phyloP scores from a whole-genome alignment of 176 grass and related monocot genomes.

The Saccharum officinarum region DNA sequence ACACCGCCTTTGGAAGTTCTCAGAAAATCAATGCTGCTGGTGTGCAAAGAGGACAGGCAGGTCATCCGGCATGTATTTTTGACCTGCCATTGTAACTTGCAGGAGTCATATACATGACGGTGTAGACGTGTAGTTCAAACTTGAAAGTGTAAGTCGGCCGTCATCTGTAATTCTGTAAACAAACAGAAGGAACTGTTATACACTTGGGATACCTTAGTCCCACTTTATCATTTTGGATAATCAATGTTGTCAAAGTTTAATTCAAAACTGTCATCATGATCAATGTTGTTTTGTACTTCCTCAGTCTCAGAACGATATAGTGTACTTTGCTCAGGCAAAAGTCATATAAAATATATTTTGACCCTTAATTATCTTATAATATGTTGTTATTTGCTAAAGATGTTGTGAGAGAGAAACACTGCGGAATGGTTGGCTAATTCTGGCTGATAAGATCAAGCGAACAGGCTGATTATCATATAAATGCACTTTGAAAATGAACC shows the following conservation, averaged over 20 bases:
- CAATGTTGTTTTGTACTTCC: background rate
- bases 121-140: background rate
- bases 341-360: too few species aligned
- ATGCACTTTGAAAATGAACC: too few species aligned
- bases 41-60: background rate
- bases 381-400: too few species aligned
- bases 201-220: background rate
- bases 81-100: background rate
- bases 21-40: background rate
- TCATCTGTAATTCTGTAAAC: background rate
- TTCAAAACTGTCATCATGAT: background rate
- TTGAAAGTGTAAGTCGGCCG: background rate
- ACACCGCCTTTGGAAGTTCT: background rate
- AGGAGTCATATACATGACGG: background rate
- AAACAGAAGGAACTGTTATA: background rate
- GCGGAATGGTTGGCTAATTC: too few species aligned
- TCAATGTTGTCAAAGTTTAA: background rate
- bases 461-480: too few species aligned
- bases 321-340: too few species aligned
- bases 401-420: too few species aligned
- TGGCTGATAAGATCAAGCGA: too few species aligned
- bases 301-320: too few species aligned
- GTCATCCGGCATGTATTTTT: background rate
- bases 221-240: too few species aligned
- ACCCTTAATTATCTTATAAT: too few species aligned